A percentile compares a stretch with the other conserved stretches of the same genome.
These are phyloP conservation scores for Naganishia vaughanmartiniae DNA, from an alignment of 768 basidiomycete genomes.

Conservation along the genomic window DNA sequence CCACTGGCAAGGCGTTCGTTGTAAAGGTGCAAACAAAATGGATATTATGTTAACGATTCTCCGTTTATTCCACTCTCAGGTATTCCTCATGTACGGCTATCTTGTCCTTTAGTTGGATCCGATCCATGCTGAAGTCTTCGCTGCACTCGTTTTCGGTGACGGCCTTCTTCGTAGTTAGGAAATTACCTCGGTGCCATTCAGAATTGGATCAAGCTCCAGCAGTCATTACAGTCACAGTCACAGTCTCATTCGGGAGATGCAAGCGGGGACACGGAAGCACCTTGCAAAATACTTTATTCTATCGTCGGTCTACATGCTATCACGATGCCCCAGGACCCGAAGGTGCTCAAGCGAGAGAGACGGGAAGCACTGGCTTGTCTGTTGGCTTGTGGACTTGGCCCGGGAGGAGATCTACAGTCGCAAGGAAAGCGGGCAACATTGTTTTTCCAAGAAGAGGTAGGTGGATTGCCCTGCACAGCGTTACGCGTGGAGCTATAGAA, in stretches of 20 bases:
- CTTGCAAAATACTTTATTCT: conserved; percentile 67
- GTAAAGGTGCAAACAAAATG: background rate
- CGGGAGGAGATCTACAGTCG: conserved; percentile 50
- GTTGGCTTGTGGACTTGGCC: conserved; percentile 80
- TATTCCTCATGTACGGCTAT: conserved; percentile 1
- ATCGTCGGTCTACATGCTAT: conserved; percentile 94
- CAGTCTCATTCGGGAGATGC: conserved; percentile 32
- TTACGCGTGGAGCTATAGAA: conserved; percentile 1
- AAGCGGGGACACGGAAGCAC: conserved; percentile 48
- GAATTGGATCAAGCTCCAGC: conserved; percentile 83
- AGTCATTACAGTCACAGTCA: conserved; percentile 40
- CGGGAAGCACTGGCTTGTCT: conserved; percentile 76
- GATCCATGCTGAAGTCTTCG: background rate
- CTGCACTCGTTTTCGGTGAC: no score
- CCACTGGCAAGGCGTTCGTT: background rate
- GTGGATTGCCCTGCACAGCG: conserved; percentile 38
- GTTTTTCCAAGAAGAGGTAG: conserved; percentile 86
- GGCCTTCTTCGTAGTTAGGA: conserved; percentile 63
- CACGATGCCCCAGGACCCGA: conserved; percentile 83
- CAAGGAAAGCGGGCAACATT: conserved; percentile 57
- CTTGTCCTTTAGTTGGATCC: background rate
- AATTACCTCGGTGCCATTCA: conserved; percentile 87
- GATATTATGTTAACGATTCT: background rate
- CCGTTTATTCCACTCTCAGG: background rate
- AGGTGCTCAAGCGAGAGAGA: conserved; percentile 61